Percentiles rank a stretch among this genome's conserved stretches.
These are phyloP conservation scores for Curvularia spicifera DNA, from an alignment of 2,329 filamentous ascomycete genomes.

Conservation along the genomic window DNA sequence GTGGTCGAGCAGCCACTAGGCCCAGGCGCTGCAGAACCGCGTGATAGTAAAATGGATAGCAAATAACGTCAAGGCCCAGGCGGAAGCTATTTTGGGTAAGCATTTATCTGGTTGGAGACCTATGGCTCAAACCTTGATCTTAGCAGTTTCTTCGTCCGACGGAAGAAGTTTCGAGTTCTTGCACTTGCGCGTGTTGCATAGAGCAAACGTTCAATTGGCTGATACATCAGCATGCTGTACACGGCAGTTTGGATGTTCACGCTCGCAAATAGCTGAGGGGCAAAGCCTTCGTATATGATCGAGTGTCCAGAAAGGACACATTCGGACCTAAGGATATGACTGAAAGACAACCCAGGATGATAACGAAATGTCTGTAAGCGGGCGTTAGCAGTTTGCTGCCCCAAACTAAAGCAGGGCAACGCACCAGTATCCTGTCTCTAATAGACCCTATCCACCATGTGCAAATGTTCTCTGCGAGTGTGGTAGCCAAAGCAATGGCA, in stretches of 20 bases:
- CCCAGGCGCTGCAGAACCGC: constrained; percentile 41
- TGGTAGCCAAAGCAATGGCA: constrained; percentile 31
- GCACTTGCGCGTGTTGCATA: constrained; percentile 26
- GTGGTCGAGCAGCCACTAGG: constrained; percentile 35
- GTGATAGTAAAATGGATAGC: constrained; percentile 45
- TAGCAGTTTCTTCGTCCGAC: constrained; percentile 30
- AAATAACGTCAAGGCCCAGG: constrained; percentile 36
- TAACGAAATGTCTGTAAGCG: constrained; percentile 38
- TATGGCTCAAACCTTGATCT: constrained; percentile 28
- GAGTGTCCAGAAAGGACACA: constrained; percentile 25
- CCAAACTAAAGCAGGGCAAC: not conserved
- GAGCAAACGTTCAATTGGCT: constrained; percentile 40
- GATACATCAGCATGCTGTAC: constrained; percentile 30
- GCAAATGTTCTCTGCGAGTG: constrained; percentile 37
- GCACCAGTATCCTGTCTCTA: constrained; percentile 37
- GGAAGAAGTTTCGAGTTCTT: constrained; percentile 30
- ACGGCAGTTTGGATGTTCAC: constrained; percentile 29
- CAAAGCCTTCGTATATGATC: constrained; percentile 40
- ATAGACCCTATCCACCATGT: constrained; percentile 47
- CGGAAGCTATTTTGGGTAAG: constrained; percentile 34
- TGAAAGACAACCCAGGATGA: constrained; percentile 29
- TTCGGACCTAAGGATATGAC: constrained; percentile 37
- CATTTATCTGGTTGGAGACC: not conserved
- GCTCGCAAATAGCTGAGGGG: constrained; percentile 29
- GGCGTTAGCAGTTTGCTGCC: not conserved